Base-by-base conservation (phyloP, 139 green algal species). In the Chlamydomonas asymmetrica region DNA sequence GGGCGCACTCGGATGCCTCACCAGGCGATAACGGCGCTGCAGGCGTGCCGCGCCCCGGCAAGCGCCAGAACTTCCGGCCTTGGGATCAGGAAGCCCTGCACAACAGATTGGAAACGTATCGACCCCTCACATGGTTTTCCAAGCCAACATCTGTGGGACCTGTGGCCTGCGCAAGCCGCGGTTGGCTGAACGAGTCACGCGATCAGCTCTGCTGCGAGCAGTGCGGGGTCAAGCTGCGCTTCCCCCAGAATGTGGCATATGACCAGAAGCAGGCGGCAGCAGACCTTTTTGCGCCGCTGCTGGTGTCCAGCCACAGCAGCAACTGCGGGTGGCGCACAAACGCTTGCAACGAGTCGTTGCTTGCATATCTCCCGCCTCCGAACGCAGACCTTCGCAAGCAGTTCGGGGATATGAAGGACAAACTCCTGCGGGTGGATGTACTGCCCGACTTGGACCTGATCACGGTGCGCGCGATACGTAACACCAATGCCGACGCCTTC, bases 31-130 rank as follows among this genome's bases (percentile, higher is more conserved):
- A 23, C 31, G 20, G 56, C 56, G 56, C 29, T 35, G 1, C 27
- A 1, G 40, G 54, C 22, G 48, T 31, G 41, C 32, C 32, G 23
- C 25, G n/a, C 5, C 23, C 56, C 65, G 41, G 48, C n/a, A 23
- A n/a, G 56, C 39, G 57, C 4, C 67, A 73, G 34, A 63, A 45
- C 38, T 82, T 77, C 50, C 35, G 68, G 3, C 76, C 82, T 2
- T 95, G 90, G 90, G 86, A 91, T 48, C 78, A 91, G 23, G 74
- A 56, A 2, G 90, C 93, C 59, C 74, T 95, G 23, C 88, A 90
- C 25, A 52, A 66, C 2, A 85, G 90, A 4, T 70, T 95, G n/a
- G 78, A 83, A n/a, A 94, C 81, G 20, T 95, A 90, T 74, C 82
- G 80, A 31, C 49, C 85, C 13, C 67, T 78, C 62, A 94, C 88